Evolutionary conservation across 176 grass and related monocot species (phyloP).

Genomic region (Otatea glauca): DNA sequence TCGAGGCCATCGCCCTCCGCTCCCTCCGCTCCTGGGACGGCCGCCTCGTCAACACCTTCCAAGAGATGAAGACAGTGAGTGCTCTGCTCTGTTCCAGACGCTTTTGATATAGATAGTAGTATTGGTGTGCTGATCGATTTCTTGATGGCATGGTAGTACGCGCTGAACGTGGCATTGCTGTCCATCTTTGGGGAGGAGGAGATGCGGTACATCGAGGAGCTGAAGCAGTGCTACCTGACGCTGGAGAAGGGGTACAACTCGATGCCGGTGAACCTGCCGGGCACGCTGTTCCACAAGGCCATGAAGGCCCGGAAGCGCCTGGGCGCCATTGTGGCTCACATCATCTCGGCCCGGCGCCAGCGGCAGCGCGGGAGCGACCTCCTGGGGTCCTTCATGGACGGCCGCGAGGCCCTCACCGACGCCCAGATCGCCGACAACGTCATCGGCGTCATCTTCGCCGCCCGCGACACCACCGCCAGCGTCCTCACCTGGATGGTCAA

Average conservation of each 20-base stretch:
- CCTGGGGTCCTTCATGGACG: slow-evolving; percentile 87
- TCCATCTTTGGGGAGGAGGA: slow-evolving; percentile 94
- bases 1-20: slow-evolving; percentile 69
- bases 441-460: slow-evolving; percentile 93
- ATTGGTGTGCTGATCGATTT: neutral
- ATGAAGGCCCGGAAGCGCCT: slow-evolving; percentile 83
- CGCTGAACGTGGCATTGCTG: slow-evolving; percentile 92
- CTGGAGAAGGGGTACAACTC: slow-evolving; percentile 99
- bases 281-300: slow-evolving; percentile 93
- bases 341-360: slow-evolving; percentile 68
- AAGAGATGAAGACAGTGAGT: slow-evolving; percentile 94
- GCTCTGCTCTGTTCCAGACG: neutral
- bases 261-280: slow-evolving; percentile 92
- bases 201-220: slow-evolving; percentile 84
- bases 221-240: slow-evolving; percentile 90
- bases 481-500: slow-evolving; percentile 99
- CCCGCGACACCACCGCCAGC: slow-evolving; percentile 93
- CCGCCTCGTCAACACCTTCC: slow-evolving; percentile 80
- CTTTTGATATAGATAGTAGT: neutral
- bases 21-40: slow-evolving; percentile 70
- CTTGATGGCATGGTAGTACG: slow-evolving; percentile 56
- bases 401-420: slow-evolving; percentile 79
- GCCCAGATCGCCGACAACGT: slow-evolving; percentile 93
- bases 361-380: slow-evolving; percentile 58
- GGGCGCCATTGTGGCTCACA: slow-evolving; percentile 73